These are phyloP conservation scores for Kwoniella sp. DNA, from an alignment of 768 basidiomycete genomes.

Conservation along the genomic window DNA sequence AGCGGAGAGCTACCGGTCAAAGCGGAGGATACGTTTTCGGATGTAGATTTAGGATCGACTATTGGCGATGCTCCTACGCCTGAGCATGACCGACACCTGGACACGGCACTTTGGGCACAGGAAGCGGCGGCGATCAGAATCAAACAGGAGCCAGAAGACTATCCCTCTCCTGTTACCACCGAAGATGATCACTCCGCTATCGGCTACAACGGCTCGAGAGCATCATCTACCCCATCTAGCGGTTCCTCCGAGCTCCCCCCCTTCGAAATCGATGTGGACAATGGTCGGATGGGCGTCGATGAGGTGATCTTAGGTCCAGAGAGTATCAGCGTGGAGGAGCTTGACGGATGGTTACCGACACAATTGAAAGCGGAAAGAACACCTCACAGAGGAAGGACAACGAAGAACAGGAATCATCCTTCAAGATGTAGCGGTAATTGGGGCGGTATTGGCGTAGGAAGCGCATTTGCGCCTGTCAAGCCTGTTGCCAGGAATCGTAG, in stretches of 20 bases:
- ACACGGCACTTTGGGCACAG: constrained; percentile 42
- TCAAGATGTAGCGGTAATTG: constrained; percentile 27
- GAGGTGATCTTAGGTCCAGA: constrained; percentile 45
- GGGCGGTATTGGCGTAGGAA: constrained; percentile 46
- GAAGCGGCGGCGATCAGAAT: constrained; percentile 34
- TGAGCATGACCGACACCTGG: constrained; percentile 39
- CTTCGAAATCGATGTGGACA: constrained; percentile 31
- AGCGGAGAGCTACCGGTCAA: constrained; percentile 42
- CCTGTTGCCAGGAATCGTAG: constrained; percentile 12
- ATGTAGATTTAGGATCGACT: constrained; percentile 34
- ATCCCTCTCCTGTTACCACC: constrained; percentile 40
- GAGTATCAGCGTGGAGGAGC: constrained; percentile 42
- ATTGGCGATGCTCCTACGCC: constrained; percentile 41
- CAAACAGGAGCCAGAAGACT: constrained; percentile 44
- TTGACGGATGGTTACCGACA: constrained; percentile 35
- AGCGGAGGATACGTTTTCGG: constrained; percentile 42
- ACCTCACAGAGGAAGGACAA: constrained; percentile 29
- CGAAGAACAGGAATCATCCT: constrained; percentile 17
- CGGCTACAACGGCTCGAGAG: constrained; percentile 30
- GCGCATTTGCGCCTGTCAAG: constrained; percentile 7
- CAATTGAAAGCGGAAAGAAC: constrained; percentile 25
- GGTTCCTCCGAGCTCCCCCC: constrained; percentile 38
- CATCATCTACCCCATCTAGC: constrained; percentile 39
- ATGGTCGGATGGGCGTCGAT: constrained; percentile 27
- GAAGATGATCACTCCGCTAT: constrained; percentile 25